These are phyloP conservation scores for Penicillium chermesinum DNA, from an alignment of 495 filamentous ascomycete species.

Conservation along the genomic window DNA sequence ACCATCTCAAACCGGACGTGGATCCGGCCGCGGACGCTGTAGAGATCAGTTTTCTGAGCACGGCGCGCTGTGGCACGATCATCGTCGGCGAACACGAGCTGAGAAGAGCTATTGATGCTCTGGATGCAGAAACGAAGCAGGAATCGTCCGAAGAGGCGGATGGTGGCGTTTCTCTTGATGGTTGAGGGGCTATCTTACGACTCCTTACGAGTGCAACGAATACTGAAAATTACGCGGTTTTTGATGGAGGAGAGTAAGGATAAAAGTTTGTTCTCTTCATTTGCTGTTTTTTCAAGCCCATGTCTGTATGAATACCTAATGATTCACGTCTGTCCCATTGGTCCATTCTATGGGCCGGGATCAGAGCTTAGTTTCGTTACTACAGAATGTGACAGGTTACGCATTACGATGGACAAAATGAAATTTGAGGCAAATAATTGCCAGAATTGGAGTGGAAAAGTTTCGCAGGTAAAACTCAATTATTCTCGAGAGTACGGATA, in stretches of 20 bases:
- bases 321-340: conserved; percentile 1
- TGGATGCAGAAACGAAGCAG: conserved; percentile 43
- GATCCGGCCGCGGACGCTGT: conserved; percentile 50
- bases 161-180: too few relatives aligned
- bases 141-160: neutral
- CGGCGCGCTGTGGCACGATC: conserved; percentile 83
- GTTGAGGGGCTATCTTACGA: too few relatives aligned
- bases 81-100: conserved; percentile 74
- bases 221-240: too few relatives aligned
- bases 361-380: neutral
- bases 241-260: neutral
- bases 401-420: too few relatives aligned
- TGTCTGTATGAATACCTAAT: conserved; percentile 8
- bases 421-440: neutral
- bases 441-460: neutral
- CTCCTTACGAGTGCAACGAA: too few relatives aligned
- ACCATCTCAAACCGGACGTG: conserved; percentile 36
- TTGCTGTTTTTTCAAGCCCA: neutral
- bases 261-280: conserved; percentile 1
- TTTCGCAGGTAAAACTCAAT: too few relatives aligned
- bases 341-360: neutral
- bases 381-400: neutral
- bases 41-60: conserved; percentile 90
- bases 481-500: neutral
- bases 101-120: conserved; percentile 61